phyloP scores from a whole-genome alignment of 345 rosid species.

The Camelina neglecta region DNA sequence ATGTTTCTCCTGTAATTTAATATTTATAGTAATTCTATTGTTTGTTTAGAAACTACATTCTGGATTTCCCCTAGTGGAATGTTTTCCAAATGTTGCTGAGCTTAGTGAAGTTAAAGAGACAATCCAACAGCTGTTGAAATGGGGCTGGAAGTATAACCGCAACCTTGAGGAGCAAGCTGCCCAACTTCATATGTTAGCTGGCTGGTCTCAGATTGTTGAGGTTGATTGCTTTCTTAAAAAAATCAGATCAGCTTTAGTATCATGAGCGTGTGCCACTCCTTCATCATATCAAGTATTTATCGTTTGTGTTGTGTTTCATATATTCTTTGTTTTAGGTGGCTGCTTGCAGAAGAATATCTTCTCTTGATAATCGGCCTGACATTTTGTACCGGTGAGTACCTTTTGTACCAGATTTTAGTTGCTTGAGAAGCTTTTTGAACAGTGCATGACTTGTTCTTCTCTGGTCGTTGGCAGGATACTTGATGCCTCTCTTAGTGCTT shows the following conservation, averaged over 20 bases:
- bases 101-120: conserved; percentile 79
- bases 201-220: conserved; percentile 97
- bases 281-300: conserved; percentile 17
- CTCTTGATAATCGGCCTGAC: conserved; percentile 75
- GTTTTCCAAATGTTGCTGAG: conserved; percentile 67
- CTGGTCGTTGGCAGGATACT: conserved; percentile 68
- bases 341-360: conserved; percentile 77
- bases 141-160: conserved; percentile 96
- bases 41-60: conserved; percentile 65
- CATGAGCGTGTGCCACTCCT: conserved; percentile 3
- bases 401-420: conserved; percentile 20
- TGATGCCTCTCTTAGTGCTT: conserved; percentile 86
- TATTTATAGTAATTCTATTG: conserved; percentile 31
- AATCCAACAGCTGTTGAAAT: conserved; percentile 81
- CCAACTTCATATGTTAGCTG: conserved; percentile 97
- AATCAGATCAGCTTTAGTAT: conserved; percentile 18
- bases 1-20: conserved; percentile 22
- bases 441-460: conserved; percentile 41
- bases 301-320: conserved; percentile 22
- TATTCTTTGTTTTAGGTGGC: conserved; percentile 57
- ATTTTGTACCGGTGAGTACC: conserved; percentile 73
- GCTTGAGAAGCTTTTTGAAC: conserved; percentile 23
- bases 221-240: conserved; percentile 46
- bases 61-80: conserved; percentile 66
- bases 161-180: conserved; percentile 99